A percentile compares a stretch with the other conserved stretches of the same genome.
Evolutionary conservation across 805 yeast species (phyloP).

Genomic region (Wickerhamiella spandovensis): DNA sequence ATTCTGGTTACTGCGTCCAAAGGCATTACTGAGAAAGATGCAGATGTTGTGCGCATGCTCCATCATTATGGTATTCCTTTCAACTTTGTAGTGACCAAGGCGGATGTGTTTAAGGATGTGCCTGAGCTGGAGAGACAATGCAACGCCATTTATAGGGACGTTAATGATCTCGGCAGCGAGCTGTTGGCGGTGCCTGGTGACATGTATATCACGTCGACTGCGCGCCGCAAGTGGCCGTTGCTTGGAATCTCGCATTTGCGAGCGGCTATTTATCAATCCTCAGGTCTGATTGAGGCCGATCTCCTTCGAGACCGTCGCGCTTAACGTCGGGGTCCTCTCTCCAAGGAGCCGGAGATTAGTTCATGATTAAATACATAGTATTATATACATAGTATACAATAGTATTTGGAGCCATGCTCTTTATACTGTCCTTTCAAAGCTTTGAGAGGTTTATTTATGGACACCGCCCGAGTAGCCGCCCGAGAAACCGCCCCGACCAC

Average conservation of each 20-base stretch:
- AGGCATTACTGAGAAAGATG: conserved; percentile 50
- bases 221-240: conserved; percentile 8
- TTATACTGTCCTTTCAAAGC: not conserved
- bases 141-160: not conserved
- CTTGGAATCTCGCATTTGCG: conserved; percentile 21
- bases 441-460: not conserved
- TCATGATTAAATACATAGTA: not conserved
- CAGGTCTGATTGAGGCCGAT: conserved; percentile 16
- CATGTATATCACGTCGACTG: conserved; percentile 21
- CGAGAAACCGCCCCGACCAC: too few species aligned
- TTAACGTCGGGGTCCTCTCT: too few species aligned
- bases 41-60: conserved; percentile 36
- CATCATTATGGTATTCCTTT: conserved; percentile 46
- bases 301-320: not conserved
- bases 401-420: not conserved
- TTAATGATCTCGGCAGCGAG: conserved; percentile 7
- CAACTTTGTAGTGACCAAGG: conserved; percentile 65
- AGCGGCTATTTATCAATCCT: conserved; percentile 14
- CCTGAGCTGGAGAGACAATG: not conserved
- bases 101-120: conserved; percentile 30
- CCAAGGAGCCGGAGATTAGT: too few species aligned
- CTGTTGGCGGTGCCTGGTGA: conserved; percentile 23
- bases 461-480: not conserved
- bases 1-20: conserved; percentile 46
- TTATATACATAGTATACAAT: not conserved